Evolutionary conservation across 257 asterid genomes (phyloP), one percentile per base, ranked within the genome.

Genomic region (Plantago ovata): DNA sequence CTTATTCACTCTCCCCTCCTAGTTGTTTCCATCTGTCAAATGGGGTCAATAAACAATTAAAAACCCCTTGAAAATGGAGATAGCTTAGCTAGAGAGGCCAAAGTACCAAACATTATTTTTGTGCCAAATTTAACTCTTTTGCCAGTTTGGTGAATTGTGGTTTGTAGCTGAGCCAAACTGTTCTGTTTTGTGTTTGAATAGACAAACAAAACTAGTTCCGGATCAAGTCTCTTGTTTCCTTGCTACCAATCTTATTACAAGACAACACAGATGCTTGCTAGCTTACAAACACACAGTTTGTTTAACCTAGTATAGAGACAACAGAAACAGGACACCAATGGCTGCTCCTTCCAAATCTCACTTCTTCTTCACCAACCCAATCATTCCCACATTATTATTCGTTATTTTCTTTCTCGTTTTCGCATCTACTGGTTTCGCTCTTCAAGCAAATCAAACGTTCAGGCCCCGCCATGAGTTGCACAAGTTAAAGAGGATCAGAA

Each of bases 121-220:
- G 48, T 56, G 61, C 50, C 38, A 10, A 56, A 39, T 70, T 69
- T 69, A 76, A 80, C 72, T 43, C 20, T 68, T 62, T 48, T 64
- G 56, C 57, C 43, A 14, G 47, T 40, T 67, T 47, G 21, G 36
- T 28, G 36, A 28, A 28, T n/a, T n/a, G n/a, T n/a, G n/a, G n/a
- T n/a, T n/a, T n/a, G n/a, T n/a, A n/a, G n/a, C n/a, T n/a, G n/a
- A n/a, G n/a, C n/a, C n/a, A n/a, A n/a, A n/a, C n/a, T n/a, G n/a
- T n/a, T n/a, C n/a, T 67, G 60, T 71, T 69, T 68, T 73, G 62
- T 67, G 59, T 40, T 48, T 60, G 58, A 43, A 73, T 55, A 40
- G 89, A 87, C 87, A 78, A 81, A 82, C n/a, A n/a, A n/a, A n/a
- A n/a, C n/a, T n/a, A 64, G 18, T 61, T 60, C 59, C 80, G 85